Base-by-base conservation (phyloP, 208 protist genomes). In the Leishmania gerbilli region DNA sequence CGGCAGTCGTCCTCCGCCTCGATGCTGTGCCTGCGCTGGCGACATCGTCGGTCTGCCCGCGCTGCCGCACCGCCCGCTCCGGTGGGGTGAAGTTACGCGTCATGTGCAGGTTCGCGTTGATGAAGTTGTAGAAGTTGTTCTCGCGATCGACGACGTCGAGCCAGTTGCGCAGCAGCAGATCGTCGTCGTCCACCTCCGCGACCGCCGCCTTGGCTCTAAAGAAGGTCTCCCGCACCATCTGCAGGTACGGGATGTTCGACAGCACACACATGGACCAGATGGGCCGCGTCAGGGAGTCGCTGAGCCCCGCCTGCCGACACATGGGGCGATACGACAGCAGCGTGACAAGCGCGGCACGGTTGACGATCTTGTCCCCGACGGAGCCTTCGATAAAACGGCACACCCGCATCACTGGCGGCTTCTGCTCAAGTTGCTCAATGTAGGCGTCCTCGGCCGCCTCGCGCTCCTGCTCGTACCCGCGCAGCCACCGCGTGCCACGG, bases 401-500 rank as follows among this genome's bases (percentile, higher is more conserved):
- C 47, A 82, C 72, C 24, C 84, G 87, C 49, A 90, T 87, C 21
- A 93, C 88, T 1, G 90, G 88, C 21, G 90, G 90, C 31, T 37
- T 60, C 1, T 51, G 45, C 27, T 19, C 11, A 19, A 81, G 79
- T 65, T 79, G 74, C 72, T 93, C 88, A 3, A 88, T 64, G 42
- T 87, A 74, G 27, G 60, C 74, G 65, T 93, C 88, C 40, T 87
- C 82, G 6, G 77, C 77, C 4, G 79, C 68, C 9, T 82, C 81
- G 68, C 55, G 74, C 15, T 80, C 87, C 24, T 81, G 67, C 51
- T 75, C 77, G 42, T 80, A 79, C 9, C 87, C 86, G 65, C 86
- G 90, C 56, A 93, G 84, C 90, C 90, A 93, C 74, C 82, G 77
- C 19, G 90, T 86, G 45, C 90, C 90, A 55, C 90, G 90, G 24